Evolutionary conservation across 179 eudicot species (phyloP).

Genomic region (Corrigiola litoralis): DNA sequence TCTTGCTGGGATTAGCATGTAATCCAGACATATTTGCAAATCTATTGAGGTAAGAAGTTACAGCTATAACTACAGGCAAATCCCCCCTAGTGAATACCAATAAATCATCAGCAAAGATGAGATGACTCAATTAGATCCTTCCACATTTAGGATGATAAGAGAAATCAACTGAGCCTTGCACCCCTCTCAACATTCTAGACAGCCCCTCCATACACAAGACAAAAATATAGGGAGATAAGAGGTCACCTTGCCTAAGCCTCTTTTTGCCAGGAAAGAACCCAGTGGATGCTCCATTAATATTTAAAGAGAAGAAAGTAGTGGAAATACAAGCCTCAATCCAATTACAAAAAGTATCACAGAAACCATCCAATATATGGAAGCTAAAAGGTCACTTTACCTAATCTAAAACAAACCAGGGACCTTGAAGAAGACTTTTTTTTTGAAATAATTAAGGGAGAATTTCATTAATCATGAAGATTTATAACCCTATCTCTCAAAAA

Average conservation of each 20-base stretch:
- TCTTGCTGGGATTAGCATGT: not conserved
- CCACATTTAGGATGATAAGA: not conserved
- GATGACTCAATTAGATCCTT: not conserved
- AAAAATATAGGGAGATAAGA: not conserved
- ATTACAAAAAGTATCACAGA: too few species aligned
- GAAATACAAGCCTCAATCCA: not conserved
- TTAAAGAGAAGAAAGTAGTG: not conserved
- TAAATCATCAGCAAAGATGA: not conserved
- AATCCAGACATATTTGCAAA: not conserved
- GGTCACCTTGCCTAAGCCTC: slow-evolving; percentile 1
- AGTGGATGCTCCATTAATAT: not conserved
- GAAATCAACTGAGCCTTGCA: not conserved
- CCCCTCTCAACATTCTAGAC: not conserved
- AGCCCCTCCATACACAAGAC: not conserved
- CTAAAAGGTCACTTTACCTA: too few species aligned
- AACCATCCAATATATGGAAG: too few species aligned
- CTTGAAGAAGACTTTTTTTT: too few species aligned
- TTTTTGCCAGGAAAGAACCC: not conserved
- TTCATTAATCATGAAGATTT: too few species aligned
- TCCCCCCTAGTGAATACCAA: not conserved
- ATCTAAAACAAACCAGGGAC: too few species aligned
- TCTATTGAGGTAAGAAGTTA: not conserved
- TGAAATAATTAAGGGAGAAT: too few species aligned
- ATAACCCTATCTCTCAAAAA: too few species aligned
- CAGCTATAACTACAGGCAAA: not conserved